phyloP scores from a whole-genome alignment of 768 basidiomycete genomes.

The Galerina marginata region DNA sequence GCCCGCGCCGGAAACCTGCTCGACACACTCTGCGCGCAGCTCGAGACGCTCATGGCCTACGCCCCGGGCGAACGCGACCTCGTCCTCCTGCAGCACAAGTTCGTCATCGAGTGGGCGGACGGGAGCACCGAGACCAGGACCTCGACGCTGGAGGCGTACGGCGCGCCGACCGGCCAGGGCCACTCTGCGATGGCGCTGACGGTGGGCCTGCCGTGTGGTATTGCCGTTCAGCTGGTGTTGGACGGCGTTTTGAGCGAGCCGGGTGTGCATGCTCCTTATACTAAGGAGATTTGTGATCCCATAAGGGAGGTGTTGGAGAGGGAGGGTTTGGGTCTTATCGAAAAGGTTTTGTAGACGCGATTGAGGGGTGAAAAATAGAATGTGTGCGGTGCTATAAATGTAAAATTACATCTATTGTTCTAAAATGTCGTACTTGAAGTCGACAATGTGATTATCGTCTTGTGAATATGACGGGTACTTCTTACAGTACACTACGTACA shows the following conservation, averaged over 20 bases:
- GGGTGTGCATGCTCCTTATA: constrained; percentile 89
- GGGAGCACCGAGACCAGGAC: constrained; percentile 78
- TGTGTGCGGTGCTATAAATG: background rate
- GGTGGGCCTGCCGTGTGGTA: constrained; percentile 93
- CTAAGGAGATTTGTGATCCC: constrained; percentile 81
- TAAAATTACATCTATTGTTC: too few relatives aligned
- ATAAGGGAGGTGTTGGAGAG: constrained; percentile 69
- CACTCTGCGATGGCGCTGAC: constrained; percentile 91
- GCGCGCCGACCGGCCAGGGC: constrained; percentile 63
- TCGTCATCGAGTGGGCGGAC: constrained; percentile 88
- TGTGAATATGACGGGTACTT: too few relatives aligned
- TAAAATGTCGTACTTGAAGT: background rate
- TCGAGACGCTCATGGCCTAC: constrained; percentile 94
- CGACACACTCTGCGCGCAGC: constrained; percentile 89
- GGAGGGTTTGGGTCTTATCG: constrained; percentile 77
- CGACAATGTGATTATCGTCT: too few relatives aligned
- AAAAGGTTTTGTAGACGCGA: constrained; percentile 58
- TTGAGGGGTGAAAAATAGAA: background rate
- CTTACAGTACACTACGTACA: too few relatives aligned
- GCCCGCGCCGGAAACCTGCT: constrained; percentile 79
- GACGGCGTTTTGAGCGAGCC: constrained; percentile 81
- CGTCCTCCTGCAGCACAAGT: constrained; percentile 99
- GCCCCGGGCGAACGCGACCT: constrained; percentile 90
- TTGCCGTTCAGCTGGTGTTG: constrained; percentile 89
- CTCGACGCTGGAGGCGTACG: constrained; percentile 90